Evolutionary conservation across 2,329 filamentous ascomycete genomes (phyloP).

Genomic region (Juglanconis juglandina): DNA sequence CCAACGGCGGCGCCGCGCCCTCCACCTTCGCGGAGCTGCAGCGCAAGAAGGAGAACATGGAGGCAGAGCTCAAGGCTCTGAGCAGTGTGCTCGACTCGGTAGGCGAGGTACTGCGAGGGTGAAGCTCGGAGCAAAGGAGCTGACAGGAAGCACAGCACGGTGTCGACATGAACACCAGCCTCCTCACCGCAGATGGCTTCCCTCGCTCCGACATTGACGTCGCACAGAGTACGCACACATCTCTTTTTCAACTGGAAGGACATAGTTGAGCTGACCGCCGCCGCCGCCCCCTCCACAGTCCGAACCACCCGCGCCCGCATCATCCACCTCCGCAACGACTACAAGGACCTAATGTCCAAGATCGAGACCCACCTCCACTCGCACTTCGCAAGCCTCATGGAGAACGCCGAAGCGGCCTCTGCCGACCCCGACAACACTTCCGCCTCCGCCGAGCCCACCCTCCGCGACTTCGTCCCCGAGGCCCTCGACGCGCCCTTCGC

Average conservation of each 20-base stretch:
- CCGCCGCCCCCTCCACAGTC: conserved; percentile 52
- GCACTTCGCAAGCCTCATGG: conserved; percentile 72
- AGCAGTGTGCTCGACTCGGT: conserved; percentile 87
- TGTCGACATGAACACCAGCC: conserved; percentile 84
- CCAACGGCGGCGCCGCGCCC: conserved; percentile 60
- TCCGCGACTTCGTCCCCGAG: conserved; percentile 32
- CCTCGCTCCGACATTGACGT: conserved; percentile 92
- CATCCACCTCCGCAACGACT: conserved; percentile 86
- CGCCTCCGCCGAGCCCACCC: conserved; percentile 21
- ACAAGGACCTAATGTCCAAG: conserved; percentile 79
- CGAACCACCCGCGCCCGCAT: conserved; percentile 90
- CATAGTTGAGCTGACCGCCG: conserved; percentile 15
- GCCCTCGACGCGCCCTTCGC: conserved; percentile 64
- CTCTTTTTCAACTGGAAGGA: not conserved
- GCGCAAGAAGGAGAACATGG: conserved; percentile 76
- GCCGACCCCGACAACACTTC: conserved; percentile 38
- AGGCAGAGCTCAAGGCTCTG: conserved; percentile 81
- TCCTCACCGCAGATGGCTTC: conserved; percentile 87
- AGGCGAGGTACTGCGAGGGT: conserved; percentile 13
- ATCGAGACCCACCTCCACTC: conserved; percentile 87
- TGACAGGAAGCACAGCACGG: conserved; percentile 61
- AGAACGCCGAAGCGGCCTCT: not conserved
- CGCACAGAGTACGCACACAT: conserved; percentile 68
- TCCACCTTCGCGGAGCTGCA: conserved; percentile 77
- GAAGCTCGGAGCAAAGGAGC: not conserved